phyloP scores from a whole-genome alignment of 208 protist species.

The Trypanosoma rangeli region DNA sequence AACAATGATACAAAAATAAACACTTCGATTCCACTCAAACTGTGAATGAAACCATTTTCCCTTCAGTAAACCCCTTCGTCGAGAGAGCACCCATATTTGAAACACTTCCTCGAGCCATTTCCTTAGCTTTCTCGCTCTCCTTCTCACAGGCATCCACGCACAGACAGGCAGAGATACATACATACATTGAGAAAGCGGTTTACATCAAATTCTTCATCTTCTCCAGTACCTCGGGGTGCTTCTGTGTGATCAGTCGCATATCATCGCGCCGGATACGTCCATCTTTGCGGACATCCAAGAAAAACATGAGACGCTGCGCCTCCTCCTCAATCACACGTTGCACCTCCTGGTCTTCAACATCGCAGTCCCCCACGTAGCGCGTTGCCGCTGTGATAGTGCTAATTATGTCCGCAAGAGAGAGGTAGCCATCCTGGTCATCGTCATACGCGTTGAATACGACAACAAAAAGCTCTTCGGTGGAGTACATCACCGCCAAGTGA shows the following conservation, averaged over 20 bases:
- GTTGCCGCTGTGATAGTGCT: constrained; percentile 89
- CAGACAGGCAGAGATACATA: too few species aligned
- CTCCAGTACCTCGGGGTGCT: constrained; percentile 86
- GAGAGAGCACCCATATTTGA: neutral
- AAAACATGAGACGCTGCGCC: constrained; percentile 75
- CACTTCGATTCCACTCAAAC: neutral
- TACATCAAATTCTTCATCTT: constrained; percentile 91
- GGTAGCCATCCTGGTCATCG: constrained; percentile 87
- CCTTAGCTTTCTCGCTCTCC: neutral
- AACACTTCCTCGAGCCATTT: too few species aligned
- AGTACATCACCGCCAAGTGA: constrained; percentile 87
- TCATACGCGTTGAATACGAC: constrained; percentile 94
- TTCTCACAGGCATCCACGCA: neutral
- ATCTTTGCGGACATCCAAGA: constrained; percentile 81
- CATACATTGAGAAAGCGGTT: neutral
- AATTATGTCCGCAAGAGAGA: constrained; percentile 83
- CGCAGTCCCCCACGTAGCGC: constrained; percentile 87
- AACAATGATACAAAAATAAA: constrained; percentile 19
- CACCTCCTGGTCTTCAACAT: constrained; percentile 76
- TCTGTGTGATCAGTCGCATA: constrained; percentile 76
- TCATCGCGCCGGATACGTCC: constrained; percentile 72
- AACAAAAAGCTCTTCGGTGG: constrained; percentile 85
- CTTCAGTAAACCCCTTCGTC: neutral
- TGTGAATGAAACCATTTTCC: constrained; percentile 2
- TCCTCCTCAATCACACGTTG: constrained; percentile 76